phyloP scores from a whole-genome alignment of 495 filamentous ascomycete species.

The Thermochaetoides thermophila region DNA sequence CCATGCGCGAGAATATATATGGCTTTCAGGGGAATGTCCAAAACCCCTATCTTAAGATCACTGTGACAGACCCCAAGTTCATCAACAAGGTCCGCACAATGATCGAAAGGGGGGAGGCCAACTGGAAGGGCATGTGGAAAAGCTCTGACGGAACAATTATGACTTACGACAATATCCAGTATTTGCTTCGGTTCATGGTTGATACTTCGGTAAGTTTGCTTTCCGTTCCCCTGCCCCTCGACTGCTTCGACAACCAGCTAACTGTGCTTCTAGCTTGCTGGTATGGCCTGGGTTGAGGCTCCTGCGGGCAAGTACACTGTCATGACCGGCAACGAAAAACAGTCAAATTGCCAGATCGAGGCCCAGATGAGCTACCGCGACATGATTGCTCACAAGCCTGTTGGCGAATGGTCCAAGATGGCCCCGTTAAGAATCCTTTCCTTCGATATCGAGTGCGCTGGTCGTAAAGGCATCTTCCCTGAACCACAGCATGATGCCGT shows the following conservation, averaged over 20 bases:
- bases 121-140: conserved; percentile 86
- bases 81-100: conserved; percentile 55
- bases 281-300: conserved; percentile 96
- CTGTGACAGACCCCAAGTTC: conserved; percentile 71
- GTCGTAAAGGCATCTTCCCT: conserved; percentile 92
- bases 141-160: conserved; percentile 50
- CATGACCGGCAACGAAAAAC: conserved; percentile 45
- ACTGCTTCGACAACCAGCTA: no score
- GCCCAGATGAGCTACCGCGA: conserved; percentile 67
- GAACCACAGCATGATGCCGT: conserved; percentile 84
- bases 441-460: conserved; percentile 98
- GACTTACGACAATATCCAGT: conserved; percentile 92
- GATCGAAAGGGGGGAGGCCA: conserved; percentile 62
- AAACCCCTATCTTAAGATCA: conserved; percentile 84
- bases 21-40: conserved; percentile 85
- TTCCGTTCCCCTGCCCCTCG: no score
- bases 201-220: conserved; percentile 56
- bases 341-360: conserved; percentile 94
- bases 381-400: conserved; percentile 74
- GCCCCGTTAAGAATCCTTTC: conserved; percentile 83
- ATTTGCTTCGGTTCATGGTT: conserved; percentile 93
- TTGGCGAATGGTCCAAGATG: conserved; percentile 97
- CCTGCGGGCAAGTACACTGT: conserved; percentile 58
- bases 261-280: conserved; percentile 63
- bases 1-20: conserved; percentile 77